Evolutionary conservation across 2,329 filamentous ascomycete species (phyloP).

Genomic region (Lasiodiplodia citricola): DNA sequence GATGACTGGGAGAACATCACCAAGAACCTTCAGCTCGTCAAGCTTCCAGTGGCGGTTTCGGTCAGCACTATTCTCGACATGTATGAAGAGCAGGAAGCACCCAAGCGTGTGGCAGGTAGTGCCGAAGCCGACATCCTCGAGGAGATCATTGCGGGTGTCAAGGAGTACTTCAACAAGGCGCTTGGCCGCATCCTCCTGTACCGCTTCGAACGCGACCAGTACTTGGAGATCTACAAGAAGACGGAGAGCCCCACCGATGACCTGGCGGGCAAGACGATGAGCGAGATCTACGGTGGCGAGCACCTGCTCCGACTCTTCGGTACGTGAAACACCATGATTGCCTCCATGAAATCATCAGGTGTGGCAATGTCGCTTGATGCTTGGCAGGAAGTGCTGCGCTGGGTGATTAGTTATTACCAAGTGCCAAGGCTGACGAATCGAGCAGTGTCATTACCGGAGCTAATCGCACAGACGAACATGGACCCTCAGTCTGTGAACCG

Average conservation of each 20-base stretch:
- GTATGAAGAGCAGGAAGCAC: slow-evolving; percentile 74
- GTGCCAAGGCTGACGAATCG: slow-evolving; percentile 14
- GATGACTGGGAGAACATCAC: slow-evolving; percentile 99
- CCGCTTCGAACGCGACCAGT: slow-evolving; percentile 90
- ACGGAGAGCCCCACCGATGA: slow-evolving; percentile 68
- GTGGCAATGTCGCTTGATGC: slow-evolving; percentile 8
- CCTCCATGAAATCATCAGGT: neutral
- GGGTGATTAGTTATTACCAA: slow-evolving; percentile 11
- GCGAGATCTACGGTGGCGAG: slow-evolving; percentile 90
- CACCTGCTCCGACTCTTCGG: slow-evolving; percentile 88
- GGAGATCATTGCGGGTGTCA: slow-evolving; percentile 83
- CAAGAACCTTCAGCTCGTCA: slow-evolving; percentile 89
- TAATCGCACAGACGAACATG: slow-evolving; percentile 98
- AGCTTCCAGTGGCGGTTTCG: slow-evolving; percentile 77
- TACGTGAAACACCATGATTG: slow-evolving; percentile 52
- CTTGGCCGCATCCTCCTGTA: slow-evolving; percentile 90
- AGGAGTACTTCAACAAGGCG: slow-evolving; percentile 92
- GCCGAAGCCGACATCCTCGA: slow-evolving; percentile 84
- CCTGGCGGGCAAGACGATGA: slow-evolving; percentile 71
- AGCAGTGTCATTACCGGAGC: slow-evolving; percentile 80
- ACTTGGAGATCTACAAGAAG: slow-evolving; percentile 74
- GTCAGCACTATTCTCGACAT: slow-evolving; percentile 80
- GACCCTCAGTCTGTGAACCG: slow-evolving; percentile 88
- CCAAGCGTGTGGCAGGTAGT: slow-evolving; percentile 67
- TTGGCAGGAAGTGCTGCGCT: neutral